These are phyloP conservation scores for Anthostomella pinea DNA, from an alignment of 2,329 filamentous ascomycete genomes.

Conservation along the genomic window DNA sequence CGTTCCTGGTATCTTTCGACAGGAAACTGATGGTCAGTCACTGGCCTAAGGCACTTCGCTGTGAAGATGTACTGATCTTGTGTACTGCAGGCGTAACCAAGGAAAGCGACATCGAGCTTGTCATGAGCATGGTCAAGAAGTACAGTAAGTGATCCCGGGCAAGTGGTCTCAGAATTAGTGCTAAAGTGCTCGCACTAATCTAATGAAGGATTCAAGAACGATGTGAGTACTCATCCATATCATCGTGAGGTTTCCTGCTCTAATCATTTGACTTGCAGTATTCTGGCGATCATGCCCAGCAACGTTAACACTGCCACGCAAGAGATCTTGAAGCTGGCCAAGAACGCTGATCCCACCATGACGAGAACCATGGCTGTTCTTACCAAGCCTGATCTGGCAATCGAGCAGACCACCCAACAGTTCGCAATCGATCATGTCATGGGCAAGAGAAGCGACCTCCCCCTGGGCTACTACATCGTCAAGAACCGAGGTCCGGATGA, in stretches of 20 bases:
- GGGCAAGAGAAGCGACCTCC: constrained; percentile 39
- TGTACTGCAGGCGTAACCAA: constrained; percentile 40
- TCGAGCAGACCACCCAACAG: constrained; percentile 37
- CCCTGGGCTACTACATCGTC: constrained; percentile 48
- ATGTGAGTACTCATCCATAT: constrained; percentile 32
- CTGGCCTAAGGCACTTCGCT: not conserved
- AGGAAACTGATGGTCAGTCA: constrained; percentile 32
- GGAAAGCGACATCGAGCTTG: constrained; percentile 41
- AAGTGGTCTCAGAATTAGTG: not conserved
- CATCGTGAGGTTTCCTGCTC: not conserved
- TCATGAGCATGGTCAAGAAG: constrained; percentile 44
- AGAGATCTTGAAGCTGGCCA: constrained; percentile 37
- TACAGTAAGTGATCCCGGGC: constrained; percentile 34
- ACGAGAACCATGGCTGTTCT: constrained; percentile 34
- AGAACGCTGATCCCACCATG: constrained; percentile 29
- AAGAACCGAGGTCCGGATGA: constrained; percentile 47
- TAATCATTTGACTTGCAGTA: constrained; percentile 13
- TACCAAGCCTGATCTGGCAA: constrained; percentile 53
- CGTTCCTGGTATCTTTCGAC: constrained; percentile 51
- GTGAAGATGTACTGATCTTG: constrained; percentile 2
- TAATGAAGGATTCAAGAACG: constrained; percentile 41
- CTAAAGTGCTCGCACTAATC: not conserved
- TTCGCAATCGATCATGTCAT: constrained; percentile 40
- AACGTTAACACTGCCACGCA: constrained; percentile 39
- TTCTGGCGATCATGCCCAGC: constrained; percentile 34